These are phyloP conservation scores for Paraphaeosphaeria minitans DNA, from an alignment of 2,329 filamentous ascomycete species.

Conservation along the genomic window DNA sequence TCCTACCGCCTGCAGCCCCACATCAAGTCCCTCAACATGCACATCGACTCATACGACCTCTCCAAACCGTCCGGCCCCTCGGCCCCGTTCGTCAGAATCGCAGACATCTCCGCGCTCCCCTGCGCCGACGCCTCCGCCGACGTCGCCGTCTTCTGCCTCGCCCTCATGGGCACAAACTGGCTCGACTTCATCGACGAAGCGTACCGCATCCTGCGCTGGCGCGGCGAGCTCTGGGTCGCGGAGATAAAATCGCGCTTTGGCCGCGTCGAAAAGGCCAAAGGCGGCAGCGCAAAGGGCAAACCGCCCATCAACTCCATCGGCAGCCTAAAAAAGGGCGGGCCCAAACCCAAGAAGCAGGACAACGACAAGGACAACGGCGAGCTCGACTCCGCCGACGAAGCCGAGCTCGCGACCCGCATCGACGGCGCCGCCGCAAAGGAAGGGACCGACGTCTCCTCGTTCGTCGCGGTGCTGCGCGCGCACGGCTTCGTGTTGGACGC, in stretches of 20 bases:
- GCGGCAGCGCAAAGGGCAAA: constrained; percentile 34
- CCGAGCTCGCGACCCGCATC: constrained; percentile 67
- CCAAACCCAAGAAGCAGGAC: constrained; percentile 52
- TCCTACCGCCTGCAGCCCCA: constrained; percentile 70
- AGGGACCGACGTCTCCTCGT: constrained; percentile 85
- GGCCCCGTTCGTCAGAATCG: constrained; percentile 76
- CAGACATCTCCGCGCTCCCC: constrained; percentile 86
- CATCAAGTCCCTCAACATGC: constrained; percentile 69
- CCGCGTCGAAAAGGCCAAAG: constrained; percentile 53
- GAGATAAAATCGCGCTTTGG: constrained; percentile 96
- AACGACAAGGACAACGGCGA: constrained; percentile 50
- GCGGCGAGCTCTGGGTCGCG: constrained; percentile 94
- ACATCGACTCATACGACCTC: constrained; percentile 84
- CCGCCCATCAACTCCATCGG: constrained; percentile 70
- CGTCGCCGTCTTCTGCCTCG: constrained; percentile 91
- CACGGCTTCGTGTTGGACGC: constrained; percentile 80
- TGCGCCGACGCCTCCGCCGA: constrained; percentile 77
- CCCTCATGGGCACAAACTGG: constrained; percentile 99
- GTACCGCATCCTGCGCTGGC: constrained; percentile 86
- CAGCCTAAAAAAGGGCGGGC: constrained; percentile 29
- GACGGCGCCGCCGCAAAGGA: constrained; percentile 68
- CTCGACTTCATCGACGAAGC: constrained; percentile 95
- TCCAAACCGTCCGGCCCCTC: constrained; percentile 75
- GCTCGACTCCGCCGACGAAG: constrained; percentile 57
- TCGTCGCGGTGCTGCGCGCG: constrained; percentile 79